phyloP scores from a whole-genome alignment of 1,284 basidiomycete species.

The Ceratobasidium sp. region DNA sequence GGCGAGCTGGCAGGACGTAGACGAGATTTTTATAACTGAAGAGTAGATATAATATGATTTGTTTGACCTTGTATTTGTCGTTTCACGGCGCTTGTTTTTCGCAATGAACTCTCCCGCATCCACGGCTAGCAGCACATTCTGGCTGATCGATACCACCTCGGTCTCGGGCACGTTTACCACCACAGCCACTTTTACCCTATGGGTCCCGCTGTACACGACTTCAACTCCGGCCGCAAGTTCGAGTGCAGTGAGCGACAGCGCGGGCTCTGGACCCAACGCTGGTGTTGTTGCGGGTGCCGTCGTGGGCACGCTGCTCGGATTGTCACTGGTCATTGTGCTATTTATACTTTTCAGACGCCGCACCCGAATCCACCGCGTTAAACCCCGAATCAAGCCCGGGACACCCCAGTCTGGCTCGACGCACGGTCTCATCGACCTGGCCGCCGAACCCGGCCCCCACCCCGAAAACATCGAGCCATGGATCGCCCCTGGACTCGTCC shows the following conservation, averaged over 20 bases:
- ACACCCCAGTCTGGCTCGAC: conserved; percentile 1
- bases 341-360: neutral
- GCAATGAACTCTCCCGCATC: conserved; percentile 21
- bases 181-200: conserved; percentile 18
- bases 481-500: neutral
- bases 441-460: conserved; percentile 19
- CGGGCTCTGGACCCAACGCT: no score
- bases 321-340: neutral
- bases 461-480: conserved; percentile 28
- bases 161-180: conserved; percentile 20
- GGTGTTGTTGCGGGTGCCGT: conserved; percentile 1
- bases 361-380: neutral
- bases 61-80: neutral
- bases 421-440: conserved; percentile 17
- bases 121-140: conserved; percentile 25
- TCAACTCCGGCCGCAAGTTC: neutral
- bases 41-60: conserved; percentile 22
- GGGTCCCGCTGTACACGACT: conserved; percentile 21
- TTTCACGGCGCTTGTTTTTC: neutral
- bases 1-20: conserved; percentile 70
- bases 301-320: neutral
- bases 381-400: neutral
- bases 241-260: no score
- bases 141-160: conserved; percentile 30
- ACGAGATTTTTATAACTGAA: conserved; percentile 77